Evolutionary conservation across 805 yeast species (phyloP).

Genomic region (Debaryomyces prosopidis): DNA sequence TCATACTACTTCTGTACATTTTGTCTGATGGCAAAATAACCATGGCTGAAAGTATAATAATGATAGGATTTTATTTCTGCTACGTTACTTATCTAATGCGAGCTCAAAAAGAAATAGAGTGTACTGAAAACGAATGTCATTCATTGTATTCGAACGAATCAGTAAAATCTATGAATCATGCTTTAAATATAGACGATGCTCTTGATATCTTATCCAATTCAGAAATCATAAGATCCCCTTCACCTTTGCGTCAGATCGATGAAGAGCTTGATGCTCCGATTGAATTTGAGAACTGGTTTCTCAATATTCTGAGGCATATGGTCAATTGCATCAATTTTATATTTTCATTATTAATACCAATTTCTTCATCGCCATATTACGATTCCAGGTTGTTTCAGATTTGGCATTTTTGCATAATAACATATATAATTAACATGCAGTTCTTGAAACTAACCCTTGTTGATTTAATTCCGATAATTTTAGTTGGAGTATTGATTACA

Average conservation of each 20-base stretch:
- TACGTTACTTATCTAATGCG: constrained; percentile 15
- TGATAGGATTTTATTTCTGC: constrained; percentile 22
- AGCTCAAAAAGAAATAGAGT: background rate
- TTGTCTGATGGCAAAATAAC: constrained; percentile 37
- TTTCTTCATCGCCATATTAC: background rate
- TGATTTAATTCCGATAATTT: constrained; percentile 8
- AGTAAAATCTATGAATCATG: constrained; percentile 8
- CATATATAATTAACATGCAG: constrained; percentile 15
- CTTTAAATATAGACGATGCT: constrained; percentile 24
- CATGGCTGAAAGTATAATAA: constrained; percentile 24
- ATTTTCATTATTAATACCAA: constrained; percentile 4
- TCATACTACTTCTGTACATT: constrained; percentile 26
- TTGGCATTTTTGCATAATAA: background rate
- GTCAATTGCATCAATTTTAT: constrained; percentile 4
- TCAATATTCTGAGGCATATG: background rate
- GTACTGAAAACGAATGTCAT: background rate
- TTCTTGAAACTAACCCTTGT: constrained; percentile 12
- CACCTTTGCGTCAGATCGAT: background rate
- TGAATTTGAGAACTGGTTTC: constrained; percentile 1
- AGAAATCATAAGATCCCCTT: background rate
- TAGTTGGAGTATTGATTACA: constrained; percentile 2
- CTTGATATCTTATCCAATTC: constrained; percentile 15
- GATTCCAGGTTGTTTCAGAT: background rate
- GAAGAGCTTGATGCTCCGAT: background rate
- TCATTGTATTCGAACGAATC: background rate